Conservation (phyloP, 768 basidiomycete genomes). For the Tricholoma sp. region DNA sequence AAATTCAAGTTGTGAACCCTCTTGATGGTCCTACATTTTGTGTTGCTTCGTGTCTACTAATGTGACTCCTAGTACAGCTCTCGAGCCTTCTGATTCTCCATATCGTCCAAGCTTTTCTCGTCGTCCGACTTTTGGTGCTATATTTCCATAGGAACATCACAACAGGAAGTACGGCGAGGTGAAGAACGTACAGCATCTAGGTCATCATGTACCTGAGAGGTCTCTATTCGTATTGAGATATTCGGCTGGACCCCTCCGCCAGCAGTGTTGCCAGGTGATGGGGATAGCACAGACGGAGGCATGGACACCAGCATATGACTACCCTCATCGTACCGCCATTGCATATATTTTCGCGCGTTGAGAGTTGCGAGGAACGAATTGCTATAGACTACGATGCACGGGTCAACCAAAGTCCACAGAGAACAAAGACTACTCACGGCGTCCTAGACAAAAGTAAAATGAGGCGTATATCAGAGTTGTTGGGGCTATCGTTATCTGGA, state of each 20-base stretch:
- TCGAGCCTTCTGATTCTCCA: no score
- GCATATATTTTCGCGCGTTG: background rate
- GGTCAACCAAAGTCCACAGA: background rate
- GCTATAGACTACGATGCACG: constrained; percentile 16
- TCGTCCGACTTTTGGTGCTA: no score
- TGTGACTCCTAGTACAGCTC: no score
- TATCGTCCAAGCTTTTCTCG: no score
- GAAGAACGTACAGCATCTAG: no score
- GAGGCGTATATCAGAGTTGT: constrained; percentile 25
- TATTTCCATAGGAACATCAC: no score
- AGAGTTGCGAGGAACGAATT: constrained; percentile 16
- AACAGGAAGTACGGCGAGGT: no score
- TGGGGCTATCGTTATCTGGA: constrained; percentile 22
- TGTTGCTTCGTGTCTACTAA: no score
- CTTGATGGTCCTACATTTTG: no score
- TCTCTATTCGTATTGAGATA: constrained; percentile 34
- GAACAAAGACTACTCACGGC: constrained; percentile 16
- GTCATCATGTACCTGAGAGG: background rate
- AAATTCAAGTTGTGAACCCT: no score
- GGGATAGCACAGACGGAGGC: constrained; percentile 1
- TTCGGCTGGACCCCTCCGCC: constrained; percentile 12
- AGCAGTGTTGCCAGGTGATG: background rate
- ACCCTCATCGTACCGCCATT: constrained; percentile 8
- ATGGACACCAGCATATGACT: constrained; percentile 12
- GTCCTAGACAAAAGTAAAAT: constrained; percentile 30